phyloP scores from a whole-genome alignment of 129 eudicot genomes.

The Heracleum sosnowskyi region DNA sequence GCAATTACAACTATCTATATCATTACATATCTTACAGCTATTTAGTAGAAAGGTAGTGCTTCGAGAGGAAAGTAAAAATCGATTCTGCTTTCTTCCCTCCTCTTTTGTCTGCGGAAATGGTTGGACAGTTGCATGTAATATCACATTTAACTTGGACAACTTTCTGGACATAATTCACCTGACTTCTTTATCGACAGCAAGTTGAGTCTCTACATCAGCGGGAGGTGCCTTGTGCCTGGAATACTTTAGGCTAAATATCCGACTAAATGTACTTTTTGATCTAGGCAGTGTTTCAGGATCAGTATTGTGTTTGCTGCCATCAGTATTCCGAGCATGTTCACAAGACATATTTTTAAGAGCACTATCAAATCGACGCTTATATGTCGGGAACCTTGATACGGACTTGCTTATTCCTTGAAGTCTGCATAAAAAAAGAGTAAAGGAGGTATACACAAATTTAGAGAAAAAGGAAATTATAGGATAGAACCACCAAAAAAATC shows the following conservation, averaged over 20 bases:
- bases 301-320: slow-evolving; percentile 5
- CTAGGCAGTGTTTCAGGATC: slow-evolving; percentile 24
- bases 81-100: neutral
- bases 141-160: neutral
- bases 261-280: slow-evolving; percentile 33
- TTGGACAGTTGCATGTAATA: neutral
- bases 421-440: slow-evolving; percentile 21
- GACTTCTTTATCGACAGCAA: slow-evolving; percentile 31
- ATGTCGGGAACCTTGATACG: slow-evolving; percentile 82
- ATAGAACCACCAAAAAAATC: neutral
- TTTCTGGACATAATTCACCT: neutral
- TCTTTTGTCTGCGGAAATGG: neutral
- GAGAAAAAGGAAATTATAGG: neutral
- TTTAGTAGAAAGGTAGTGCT: neutral
- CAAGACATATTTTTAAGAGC: slow-evolving; percentile 50
- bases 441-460: slow-evolving; percentile 6
- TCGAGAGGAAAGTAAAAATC: neutral
- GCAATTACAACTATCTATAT: neutral
- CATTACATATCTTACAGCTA: neutral
- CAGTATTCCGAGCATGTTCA: slow-evolving; percentile 45
- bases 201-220: slow-evolving; percentile 40
- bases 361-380: slow-evolving; percentile 68
- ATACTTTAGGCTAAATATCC: slow-evolving; percentile 55
- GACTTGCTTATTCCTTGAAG: slow-evolving; percentile 84
- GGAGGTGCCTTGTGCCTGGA: slow-evolving; percentile 33